Conservation (phyloP, 805 yeast species). For the Yarrowia sp. region DNA sequence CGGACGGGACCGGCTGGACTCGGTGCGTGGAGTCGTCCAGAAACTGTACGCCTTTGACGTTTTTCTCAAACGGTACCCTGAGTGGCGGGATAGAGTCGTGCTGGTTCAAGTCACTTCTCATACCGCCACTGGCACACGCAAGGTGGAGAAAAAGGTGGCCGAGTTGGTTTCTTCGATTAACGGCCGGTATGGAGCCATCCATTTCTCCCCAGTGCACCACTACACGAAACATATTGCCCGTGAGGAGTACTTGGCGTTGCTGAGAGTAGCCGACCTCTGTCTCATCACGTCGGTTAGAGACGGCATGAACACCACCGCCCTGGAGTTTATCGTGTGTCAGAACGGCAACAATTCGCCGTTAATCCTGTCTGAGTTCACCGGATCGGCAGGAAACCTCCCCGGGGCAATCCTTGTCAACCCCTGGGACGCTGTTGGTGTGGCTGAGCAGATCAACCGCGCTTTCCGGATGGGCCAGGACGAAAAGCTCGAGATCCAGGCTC, state of each 20-base stretch:
- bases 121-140: slow-evolving; percentile 66
- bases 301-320: slow-evolving; percentile 94
- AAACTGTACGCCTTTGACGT: slow-evolving; percentile 89
- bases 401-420: slow-evolving; percentile 84
- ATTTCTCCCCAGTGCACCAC: slow-evolving; percentile 88
- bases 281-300: slow-evolving; percentile 90
- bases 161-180: slow-evolving; percentile 85
- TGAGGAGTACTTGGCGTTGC: slow-evolving; percentile 86
- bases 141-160: slow-evolving; percentile 78
- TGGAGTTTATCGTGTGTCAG: slow-evolving; percentile 88
- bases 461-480: slow-evolving; percentile 61
- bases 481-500: slow-evolving; percentile 48
- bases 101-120: slow-evolving; percentile 85
- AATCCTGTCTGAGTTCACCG: slow-evolving; percentile 91
- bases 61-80: slow-evolving; percentile 89
- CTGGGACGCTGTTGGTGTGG: slow-evolving; percentile 95
- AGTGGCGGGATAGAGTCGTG: slow-evolving; percentile 86
- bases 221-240: slow-evolving; percentile 87
- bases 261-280: slow-evolving; percentile 89
- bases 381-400: slow-evolving; percentile 65
- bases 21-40: slow-evolving; percentile 92
- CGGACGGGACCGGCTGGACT: slow-evolving; percentile 92
- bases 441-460: slow-evolving; percentile 77
- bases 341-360: slow-evolving; percentile 71
- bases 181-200: slow-evolving; percentile 80